phyloP scores from a whole-genome alignment of 495 filamentous ascomycete genomes.

The Xylaria nigripes region DNA sequence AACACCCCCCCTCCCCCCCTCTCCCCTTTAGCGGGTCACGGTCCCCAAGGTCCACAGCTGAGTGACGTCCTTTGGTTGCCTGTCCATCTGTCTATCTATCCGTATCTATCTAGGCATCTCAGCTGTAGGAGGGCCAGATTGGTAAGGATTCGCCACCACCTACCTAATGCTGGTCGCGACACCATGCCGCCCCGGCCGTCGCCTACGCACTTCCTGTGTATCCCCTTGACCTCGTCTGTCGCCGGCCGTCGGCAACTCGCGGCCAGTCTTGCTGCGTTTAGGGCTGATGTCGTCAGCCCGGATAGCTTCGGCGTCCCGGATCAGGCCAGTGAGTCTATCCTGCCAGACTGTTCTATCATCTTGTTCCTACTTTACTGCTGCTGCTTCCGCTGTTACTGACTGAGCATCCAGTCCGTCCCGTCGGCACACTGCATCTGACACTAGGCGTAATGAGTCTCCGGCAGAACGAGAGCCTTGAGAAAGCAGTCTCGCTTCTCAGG shows the following conservation, averaged over 20 bases:
- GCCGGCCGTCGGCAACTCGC: slow-evolving; percentile 57
- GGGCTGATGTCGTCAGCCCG: slow-evolving; percentile 40
- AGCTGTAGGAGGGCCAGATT: too few species aligned
- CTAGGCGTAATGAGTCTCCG: slow-evolving; percentile 78
- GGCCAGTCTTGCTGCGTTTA: slow-evolving; percentile 52
- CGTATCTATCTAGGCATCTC: too few species aligned
- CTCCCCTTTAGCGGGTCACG: too few species aligned
- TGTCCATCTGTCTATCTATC: too few species aligned
- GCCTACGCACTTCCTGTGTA: slow-evolving; percentile 83
- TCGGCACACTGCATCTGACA: slow-evolving; percentile 78
- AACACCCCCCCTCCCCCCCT: too few species aligned
- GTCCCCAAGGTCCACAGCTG: too few species aligned
- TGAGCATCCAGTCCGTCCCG: slow-evolving; percentile 48
- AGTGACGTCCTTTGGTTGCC: too few species aligned
- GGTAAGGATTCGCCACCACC: too few species aligned
- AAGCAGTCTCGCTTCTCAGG: slow-evolving; percentile 49
- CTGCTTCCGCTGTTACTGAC: not conserved
- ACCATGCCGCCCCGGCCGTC: slow-evolving; percentile 20
- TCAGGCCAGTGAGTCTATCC: slow-evolving; percentile 34
- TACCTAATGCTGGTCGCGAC: too few species aligned
- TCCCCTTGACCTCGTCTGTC: slow-evolving; percentile 59
- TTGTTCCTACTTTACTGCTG: not conserved
- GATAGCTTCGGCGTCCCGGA: slow-evolving; percentile 37
- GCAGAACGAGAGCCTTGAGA: slow-evolving; percentile 45
- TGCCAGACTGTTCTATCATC: not conserved